Conservation (phyloP, 1,139 yeast species). For the Hyphopichia wangnamkhiaoensis region DNA sequence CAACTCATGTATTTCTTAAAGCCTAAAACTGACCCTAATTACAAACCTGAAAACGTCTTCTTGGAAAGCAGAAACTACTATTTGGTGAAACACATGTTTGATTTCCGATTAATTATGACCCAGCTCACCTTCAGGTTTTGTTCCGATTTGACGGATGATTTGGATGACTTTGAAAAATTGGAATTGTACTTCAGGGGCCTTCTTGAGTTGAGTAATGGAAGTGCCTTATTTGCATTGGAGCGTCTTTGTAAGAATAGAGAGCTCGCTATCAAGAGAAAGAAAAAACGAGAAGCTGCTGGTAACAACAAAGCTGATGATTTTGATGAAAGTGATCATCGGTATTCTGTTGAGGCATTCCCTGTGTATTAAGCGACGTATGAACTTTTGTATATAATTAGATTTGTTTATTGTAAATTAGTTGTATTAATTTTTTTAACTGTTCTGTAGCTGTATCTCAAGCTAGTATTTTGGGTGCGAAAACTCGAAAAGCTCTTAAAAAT, state of each 20-base stretch:
- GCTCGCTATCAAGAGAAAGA: slow-evolving; percentile 2
- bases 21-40: slow-evolving; percentile 8
- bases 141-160: slow-evolving; percentile 14
- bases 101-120: slow-evolving; percentile 14
- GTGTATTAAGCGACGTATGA: slow-evolving; percentile 1
- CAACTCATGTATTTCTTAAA: slow-evolving; percentile 14
- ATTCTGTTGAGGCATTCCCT: slow-evolving; percentile 5
- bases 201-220: slow-evolving; percentile 15
- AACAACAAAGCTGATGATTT: slow-evolving; percentile 1
- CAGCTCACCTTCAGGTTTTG: slow-evolving; percentile 15
- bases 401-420: too few species aligned
- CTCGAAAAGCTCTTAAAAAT: too few species aligned
- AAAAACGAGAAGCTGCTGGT: neutral
- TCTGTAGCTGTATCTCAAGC: too few species aligned
- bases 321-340: slow-evolving; percentile 5
- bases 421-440: too few species aligned
- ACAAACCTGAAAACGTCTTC: slow-evolving; percentile 6
- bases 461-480: neutral
- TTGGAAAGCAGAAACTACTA: slow-evolving; percentile 12
- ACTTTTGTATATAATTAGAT: neutral
- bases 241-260: slow-evolving; percentile 1
- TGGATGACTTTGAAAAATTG: slow-evolving; percentile 15
- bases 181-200: slow-evolving; percentile 16
- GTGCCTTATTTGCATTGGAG: slow-evolving; percentile 7
- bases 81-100: slow-evolving; percentile 13